A percentile compares a stretch with the other conserved stretches of the same genome.
phyloP scores from a whole-genome alignment of 176 grass and related monocot genomes.

The Areca catechu region DNA sequence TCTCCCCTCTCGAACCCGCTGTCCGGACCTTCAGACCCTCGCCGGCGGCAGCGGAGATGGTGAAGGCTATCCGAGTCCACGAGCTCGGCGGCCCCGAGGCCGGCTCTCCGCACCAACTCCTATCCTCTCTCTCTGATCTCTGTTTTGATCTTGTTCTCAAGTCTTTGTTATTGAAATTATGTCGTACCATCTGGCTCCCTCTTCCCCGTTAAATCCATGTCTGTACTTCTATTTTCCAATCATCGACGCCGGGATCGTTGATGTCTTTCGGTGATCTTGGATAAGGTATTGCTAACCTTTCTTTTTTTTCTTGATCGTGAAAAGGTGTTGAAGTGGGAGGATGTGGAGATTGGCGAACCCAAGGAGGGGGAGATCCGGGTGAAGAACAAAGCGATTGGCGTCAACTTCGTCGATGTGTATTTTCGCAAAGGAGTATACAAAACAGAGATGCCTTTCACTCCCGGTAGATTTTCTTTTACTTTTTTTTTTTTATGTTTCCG shows the following conservation, averaged over 20 bases:
- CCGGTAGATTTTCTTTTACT: conserved; percentile 24
- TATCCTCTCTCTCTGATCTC: no score
- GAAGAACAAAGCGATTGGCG: conserved; percentile 63
- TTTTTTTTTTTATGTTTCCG: background rate
- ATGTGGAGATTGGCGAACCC: conserved; percentile 53
- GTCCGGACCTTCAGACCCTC: background rate
- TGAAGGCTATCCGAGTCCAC: conserved; percentile 28
- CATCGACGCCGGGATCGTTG: no score
- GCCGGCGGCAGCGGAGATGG: background rate
- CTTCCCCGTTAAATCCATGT: no score
- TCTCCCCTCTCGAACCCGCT: no score
- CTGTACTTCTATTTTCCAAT: no score
- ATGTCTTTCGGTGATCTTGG: no score
- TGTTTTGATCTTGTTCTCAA: no score
- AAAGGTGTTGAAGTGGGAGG: conserved; percentile 58
- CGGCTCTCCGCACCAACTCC: background rate
- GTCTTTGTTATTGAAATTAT: no score
- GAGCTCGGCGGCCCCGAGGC: conserved; percentile 26
- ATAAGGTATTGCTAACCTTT: background rate
- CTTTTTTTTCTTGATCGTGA: background rate
- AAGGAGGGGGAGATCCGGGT: conserved; percentile 62
- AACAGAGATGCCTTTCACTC: conserved; percentile 41
- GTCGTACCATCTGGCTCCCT: no score
- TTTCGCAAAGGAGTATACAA: conserved; percentile 47
- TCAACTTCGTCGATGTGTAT: conserved; percentile 63